Evolutionary conservation across 2,329 filamentous ascomycete genomes (phyloP).

Genomic region (Fusarium chlamydosporum): DNA sequence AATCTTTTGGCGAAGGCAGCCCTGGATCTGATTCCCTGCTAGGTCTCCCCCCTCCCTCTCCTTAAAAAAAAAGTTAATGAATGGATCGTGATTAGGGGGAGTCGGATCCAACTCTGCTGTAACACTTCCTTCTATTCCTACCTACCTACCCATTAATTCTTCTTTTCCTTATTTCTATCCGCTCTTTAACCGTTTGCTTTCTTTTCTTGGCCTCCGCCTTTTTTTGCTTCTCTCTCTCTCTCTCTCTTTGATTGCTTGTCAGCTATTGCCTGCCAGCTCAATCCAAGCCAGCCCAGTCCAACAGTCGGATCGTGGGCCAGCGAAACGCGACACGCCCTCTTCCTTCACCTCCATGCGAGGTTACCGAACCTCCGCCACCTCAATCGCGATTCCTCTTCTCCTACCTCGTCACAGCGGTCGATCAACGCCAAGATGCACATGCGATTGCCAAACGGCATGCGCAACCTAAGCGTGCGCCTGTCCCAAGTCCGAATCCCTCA

Average conservation of each 20-base stretch:
- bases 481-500: constrained; percentile 23
- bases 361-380: constrained; percentile 14
- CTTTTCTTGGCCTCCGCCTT: background rate
- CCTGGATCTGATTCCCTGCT: background rate
- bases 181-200: constrained; percentile 15
- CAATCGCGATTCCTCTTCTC: background rate
- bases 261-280: background rate
- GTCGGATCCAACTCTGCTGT: constrained; percentile 9
- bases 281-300: background rate
- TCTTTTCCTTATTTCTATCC: constrained; percentile 12
- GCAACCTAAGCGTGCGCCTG: constrained; percentile 23
- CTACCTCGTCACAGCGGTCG: constrained; percentile 5
- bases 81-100: constrained; percentile 12
- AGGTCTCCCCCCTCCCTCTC: background rate
- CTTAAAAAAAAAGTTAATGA: constrained; percentile 9
- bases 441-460: constrained; percentile 28
- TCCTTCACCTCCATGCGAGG: constrained; percentile 22
- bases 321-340: constrained; percentile 14
- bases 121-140: constrained; percentile 8
- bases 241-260: background rate
- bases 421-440: constrained; percentile 23
- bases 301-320: constrained; percentile 12
- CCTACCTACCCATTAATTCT: background rate
- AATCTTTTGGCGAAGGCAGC: constrained; percentile 1
- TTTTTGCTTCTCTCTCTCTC: background rate